Conservation (phyloP, 306 rosid species). For the Quercus agrifolia region DNA sequence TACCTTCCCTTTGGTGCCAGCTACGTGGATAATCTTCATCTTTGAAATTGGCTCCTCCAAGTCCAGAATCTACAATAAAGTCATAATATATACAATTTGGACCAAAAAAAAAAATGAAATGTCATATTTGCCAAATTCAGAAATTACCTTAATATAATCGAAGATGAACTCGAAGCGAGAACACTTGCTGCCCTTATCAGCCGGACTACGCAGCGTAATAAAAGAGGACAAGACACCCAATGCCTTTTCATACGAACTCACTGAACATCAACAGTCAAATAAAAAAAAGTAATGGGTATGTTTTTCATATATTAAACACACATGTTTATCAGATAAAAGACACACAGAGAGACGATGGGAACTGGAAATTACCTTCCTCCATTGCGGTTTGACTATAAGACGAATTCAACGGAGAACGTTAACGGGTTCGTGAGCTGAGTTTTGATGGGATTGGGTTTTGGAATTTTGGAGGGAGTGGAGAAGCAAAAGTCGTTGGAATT, state of each 20-base stretch:
- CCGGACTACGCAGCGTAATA: constrained; percentile 74
- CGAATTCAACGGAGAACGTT: constrained; percentile 12
- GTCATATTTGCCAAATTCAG: background rate
- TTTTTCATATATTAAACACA: too few relatives aligned
- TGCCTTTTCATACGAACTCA: constrained; percentile 67
- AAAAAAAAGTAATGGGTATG: background rate
- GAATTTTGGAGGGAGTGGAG: too few relatives aligned
- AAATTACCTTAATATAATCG: constrained; percentile 62
- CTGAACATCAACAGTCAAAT: constrained; percentile 3
- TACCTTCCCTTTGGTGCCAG: constrained; percentile 99
- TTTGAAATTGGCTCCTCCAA: constrained; percentile 73
- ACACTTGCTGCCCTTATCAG: constrained; percentile 65
- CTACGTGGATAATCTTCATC: constrained; percentile 91
- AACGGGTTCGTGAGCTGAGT: background rate
- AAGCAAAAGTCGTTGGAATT: too few relatives aligned
- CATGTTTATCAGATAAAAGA: too few relatives aligned
- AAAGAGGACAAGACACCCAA: constrained; percentile 77
- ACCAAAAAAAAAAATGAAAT: background rate
- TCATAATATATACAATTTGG: background rate
- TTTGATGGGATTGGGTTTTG: background rate
- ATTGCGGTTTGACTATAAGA: constrained; percentile 33
- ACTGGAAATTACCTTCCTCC: constrained; percentile 27
- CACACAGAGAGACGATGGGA: too few relatives aligned
- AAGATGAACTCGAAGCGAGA: constrained; percentile 60
- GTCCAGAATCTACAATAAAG: constrained; percentile 59